Conservation (phyloP, 2,329 filamentous ascomycete species). For the Fusarium nematophilum region DNA sequence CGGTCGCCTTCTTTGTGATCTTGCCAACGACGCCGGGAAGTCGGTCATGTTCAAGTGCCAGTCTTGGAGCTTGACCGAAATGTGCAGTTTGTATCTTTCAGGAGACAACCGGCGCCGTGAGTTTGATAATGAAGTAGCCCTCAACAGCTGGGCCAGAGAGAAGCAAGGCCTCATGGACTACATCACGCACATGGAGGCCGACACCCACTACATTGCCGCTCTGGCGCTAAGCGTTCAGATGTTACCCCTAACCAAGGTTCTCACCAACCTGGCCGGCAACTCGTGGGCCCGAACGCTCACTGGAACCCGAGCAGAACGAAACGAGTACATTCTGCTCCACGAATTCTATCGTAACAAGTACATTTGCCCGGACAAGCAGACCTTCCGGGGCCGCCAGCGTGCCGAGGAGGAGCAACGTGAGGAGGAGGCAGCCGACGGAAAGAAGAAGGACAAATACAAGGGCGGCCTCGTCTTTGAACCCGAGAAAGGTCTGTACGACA, state of each 20-base stretch:
- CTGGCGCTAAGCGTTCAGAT: slow-evolving; percentile 90
- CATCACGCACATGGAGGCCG: slow-evolving; percentile 90
- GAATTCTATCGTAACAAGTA: slow-evolving; percentile 98
- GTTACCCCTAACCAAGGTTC: slow-evolving; percentile 90
- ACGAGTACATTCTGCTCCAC: slow-evolving; percentile 98
- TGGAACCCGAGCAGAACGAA: slow-evolving; percentile 94
- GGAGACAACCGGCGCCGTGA: slow-evolving; percentile 80
- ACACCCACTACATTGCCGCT: slow-evolving; percentile 95
- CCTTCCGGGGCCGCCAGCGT: slow-evolving; percentile 79
- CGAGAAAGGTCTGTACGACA: slow-evolving; percentile 97
- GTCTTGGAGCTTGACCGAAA: slow-evolving; percentile 97
- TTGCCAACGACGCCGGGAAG: slow-evolving; percentile 96
- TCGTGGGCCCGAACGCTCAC: slow-evolving; percentile 97
- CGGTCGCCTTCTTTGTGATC: slow-evolving; percentile 90
- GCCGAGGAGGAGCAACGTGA: slow-evolving; percentile 76
- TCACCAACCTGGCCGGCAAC: slow-evolving; percentile 97
- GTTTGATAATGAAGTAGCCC: slow-evolving; percentile 85
- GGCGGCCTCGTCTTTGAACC: slow-evolving; percentile 98
- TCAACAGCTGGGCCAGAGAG: slow-evolving; percentile 83
- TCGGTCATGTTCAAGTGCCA: slow-evolving; percentile 97
- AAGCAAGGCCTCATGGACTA: slow-evolving; percentile 93
- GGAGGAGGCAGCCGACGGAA: slow-evolving; percentile 77
- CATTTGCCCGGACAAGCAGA: slow-evolving; percentile 95
- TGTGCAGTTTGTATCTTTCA: slow-evolving; percentile 90
- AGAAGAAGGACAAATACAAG: slow-evolving; percentile 99